Base-by-base conservation (phyloP, 2,329 filamentous ascomycete genomes). In the Penicillium sp. region DNA sequence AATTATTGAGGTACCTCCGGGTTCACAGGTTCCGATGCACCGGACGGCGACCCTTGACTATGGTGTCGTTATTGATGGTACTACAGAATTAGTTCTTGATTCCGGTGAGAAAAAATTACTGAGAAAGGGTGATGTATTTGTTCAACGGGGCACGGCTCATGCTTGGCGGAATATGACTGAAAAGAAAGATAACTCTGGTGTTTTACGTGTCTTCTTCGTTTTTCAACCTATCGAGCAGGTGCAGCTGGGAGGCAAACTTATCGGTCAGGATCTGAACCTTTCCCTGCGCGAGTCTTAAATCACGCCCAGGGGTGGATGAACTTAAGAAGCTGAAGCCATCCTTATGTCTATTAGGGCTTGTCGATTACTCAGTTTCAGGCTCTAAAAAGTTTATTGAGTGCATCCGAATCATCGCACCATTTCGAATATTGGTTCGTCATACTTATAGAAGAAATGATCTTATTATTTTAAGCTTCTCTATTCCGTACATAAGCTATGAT, bases 21-120 rank as follows among this genome's bases (percentile, higher is more conserved):
- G 39, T 34, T n/a, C 67, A 42, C 11, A 59, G 60, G 41, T 66
- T 60, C 73, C 76, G 38, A 81, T 82, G 77, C 82, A 84, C 65
- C 76, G 82, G 15, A 83, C 81, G 4, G 74, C 78, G 63, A 79
- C 74, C 17, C 69, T 84, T 3, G 82, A 84, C 64, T 84, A 81
- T 65, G 82, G 81, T 15, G 74, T 84, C 54, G 72, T 84, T 4
- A 62, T 84, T 8, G 81, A 84, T 63, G 83, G 83, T 5, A 75
- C 75, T 62, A 68, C 84, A 20, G 79, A 82, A 59, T 69, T 83
- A 64, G 58, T 78, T 3, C 73, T 84, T 5, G 82, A 83, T 60
- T 76, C 76, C 12, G 82, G 82, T 1, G 79, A 79, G 60, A 73
- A 68, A 54, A 75, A 74, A 56, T 58, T 72, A 31, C 71, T 85